Percentiles rank a stretch among this genome's conserved stretches.
Evolutionary conservation across 1,284 basidiomycete species (phyloP).

Genomic region (Sanguinoderma infundibulare): DNA sequence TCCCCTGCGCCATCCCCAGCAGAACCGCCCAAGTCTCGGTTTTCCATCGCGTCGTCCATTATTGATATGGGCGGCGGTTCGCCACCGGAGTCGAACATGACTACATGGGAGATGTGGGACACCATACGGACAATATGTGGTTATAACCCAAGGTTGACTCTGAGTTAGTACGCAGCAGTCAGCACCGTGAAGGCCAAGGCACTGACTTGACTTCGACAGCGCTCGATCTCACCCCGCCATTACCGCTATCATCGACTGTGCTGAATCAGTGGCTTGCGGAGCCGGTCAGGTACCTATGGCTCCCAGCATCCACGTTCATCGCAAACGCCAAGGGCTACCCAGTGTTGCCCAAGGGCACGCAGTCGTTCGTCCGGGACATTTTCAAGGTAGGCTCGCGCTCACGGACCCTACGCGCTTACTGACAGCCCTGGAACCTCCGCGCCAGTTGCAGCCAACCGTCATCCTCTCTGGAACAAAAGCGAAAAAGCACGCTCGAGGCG

Average conservation of each 20-base stretch:
- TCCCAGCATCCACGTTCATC: conserved; percentile 92
- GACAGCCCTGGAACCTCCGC: not conserved
- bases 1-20: conserved; percentile 33
- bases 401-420: not conserved
- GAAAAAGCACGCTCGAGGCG: conserved; percentile 77
- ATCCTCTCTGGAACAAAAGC: conserved; percentile 75
- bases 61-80: conserved; percentile 8
- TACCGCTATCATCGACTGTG: conserved; percentile 77
- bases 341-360: conserved; percentile 91
- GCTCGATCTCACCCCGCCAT: conserved; percentile 87
- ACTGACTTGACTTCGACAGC: conserved; percentile 48
- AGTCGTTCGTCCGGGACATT: conserved; percentile 86
- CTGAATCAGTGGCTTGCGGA: conserved; percentile 92
- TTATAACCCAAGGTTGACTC: conserved; percentile 81
- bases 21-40: conserved; percentile 5
- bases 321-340: conserved; percentile 97
- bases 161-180: conserved; percentile 59
- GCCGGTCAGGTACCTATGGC: conserved; percentile 85
- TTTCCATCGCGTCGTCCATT: conserved; percentile 10
- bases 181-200: not conserved
- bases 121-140: conserved; percentile 88
- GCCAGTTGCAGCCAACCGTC: conserved; percentile 79
- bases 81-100: conserved; percentile 64
- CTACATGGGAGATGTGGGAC: conserved; percentile 99
- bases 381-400: conserved; percentile 70